Percentiles rank a stretch among this genome's conserved stretches.
These are phyloP conservation scores for Inosperma sp. DNA, from an alignment of 768 basidiomycete genomes.

Conservation along the genomic window DNA sequence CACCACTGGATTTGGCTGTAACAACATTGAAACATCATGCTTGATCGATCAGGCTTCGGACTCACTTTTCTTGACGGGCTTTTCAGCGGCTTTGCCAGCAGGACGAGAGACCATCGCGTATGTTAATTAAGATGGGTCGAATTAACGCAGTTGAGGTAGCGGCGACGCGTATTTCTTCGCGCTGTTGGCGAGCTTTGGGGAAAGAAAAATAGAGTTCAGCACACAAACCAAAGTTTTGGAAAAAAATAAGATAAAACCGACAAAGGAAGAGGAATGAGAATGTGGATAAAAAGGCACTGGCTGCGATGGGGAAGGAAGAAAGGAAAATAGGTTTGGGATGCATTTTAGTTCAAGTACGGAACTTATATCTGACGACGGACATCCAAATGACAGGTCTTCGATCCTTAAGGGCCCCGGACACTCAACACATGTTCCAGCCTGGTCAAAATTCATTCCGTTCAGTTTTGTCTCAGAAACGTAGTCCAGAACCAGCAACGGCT, in stretches of 20 bases:
- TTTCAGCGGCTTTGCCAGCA: slow-evolving; percentile 40
- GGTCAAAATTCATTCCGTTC: neutral
- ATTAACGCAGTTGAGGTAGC: slow-evolving; percentile 9
- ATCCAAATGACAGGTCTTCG: slow-evolving; percentile 48
- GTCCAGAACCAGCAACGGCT: neutral
- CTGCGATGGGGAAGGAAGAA: slow-evolving; percentile 33
- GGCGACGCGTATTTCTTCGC: slow-evolving; percentile 26
- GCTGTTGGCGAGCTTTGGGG: slow-evolving; percentile 14
- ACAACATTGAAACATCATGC: slow-evolving; percentile 17
- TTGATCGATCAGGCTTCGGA: slow-evolving; percentile 13
- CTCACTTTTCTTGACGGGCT: slow-evolving; percentile 56
- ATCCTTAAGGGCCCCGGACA: slow-evolving; percentile 41
- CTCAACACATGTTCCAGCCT: slow-evolving; percentile 22
- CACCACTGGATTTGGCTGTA: slow-evolving; percentile 49
- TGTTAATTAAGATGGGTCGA: slow-evolving; percentile 1
- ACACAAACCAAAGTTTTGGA: slow-evolving; percentile 13
- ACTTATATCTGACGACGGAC: slow-evolving; percentile 49
- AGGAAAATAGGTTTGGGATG: slow-evolving; percentile 40
- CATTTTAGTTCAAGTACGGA: slow-evolving; percentile 52
- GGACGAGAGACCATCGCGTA: slow-evolving; percentile 42
- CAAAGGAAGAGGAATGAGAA: slow-evolving; percentile 1
- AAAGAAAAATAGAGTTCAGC: slow-evolving; percentile 13
- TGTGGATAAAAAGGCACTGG: slow-evolving; percentile 18
- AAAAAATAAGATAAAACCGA: slow-evolving; percentile 6
- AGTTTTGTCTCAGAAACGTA: neutral